Base-by-base conservation (phyloP, 495 filamentous ascomycete species). In the Aspergillus hancockii region DNA sequence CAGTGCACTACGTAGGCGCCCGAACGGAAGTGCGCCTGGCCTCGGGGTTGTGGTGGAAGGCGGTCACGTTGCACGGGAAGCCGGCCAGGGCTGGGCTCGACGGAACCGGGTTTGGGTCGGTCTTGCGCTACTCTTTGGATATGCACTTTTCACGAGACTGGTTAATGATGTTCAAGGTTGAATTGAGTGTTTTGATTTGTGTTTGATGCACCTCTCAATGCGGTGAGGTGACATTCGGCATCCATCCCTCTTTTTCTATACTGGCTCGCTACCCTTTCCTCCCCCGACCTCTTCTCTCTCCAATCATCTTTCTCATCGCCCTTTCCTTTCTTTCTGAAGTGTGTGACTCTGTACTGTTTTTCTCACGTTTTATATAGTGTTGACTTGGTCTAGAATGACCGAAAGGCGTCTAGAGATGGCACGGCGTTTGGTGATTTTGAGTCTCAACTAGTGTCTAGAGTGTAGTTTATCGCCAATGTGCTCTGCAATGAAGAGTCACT, bases 11-110 rank as follows among this genome's bases (percentile, higher is more conserved):
- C 82, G 86, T 54, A 85, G 85, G 61, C 81, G 88, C 50, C 84
- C 83, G 14, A 83, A 82, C 34, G 85, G 85, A 4, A 91, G 89
- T 63, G 83, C 82, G 4, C 82, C 87, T 16, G 86, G 89, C 19
- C 68, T 91, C 13, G 91, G 89, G n/a, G 89, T 85, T 14, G 90
- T 95, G 1, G 87, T 95, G 55, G 88, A 91, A 56, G 77, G 90
- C 70, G 75, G 90, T 69, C 71, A 90, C 77, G 85, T 87, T 71
- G 83, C 85, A 70, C 71, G 90, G 55, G 81, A 92, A 63, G 90
- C 88, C 9, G 89, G 93, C 1, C 86, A 90, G 57, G 83, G 91
- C 45, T 96, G 92, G 92, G 68, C 92, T 41, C 76, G 81, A 57
- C 83, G 87, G 55, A 87, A 97, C 73, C 92, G 90, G 73, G 71